A percentile compares a stretch with the other conserved stretches of the same genome.
These are phyloP conservation scores for Apiospora rasikravindrae DNA, from an alignment of 2,329 filamentous ascomycete species.

Conservation along the genomic window DNA sequence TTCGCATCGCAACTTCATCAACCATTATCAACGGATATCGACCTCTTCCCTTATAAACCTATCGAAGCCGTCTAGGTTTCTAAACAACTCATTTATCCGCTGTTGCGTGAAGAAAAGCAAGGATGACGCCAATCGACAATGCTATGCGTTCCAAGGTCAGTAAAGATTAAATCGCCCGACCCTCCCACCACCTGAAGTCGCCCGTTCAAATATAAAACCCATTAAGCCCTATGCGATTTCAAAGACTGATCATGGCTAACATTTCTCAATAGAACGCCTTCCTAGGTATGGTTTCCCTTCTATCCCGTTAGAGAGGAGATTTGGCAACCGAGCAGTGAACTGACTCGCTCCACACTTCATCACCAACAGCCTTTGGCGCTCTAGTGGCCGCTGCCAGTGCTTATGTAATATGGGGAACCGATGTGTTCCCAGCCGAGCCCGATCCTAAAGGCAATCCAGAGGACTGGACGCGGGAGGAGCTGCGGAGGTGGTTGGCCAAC, in stretches of 20 bases:
- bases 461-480: conserved; percentile 79
- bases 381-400: conserved; percentile 80
- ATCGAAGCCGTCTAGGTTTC: not conserved
- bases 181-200: too few relatives aligned
- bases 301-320: too few relatives aligned
- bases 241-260: conserved; percentile 23
- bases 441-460: conserved; percentile 79
- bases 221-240: not conserved
- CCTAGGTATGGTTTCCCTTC: conserved; percentile 56
- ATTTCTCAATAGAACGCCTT: conserved; percentile 64
- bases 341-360: conserved; percentile 33
- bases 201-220: not conserved
- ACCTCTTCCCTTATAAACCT: not conserved
- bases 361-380: conserved; percentile 72
- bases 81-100: not conserved
- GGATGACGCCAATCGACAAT: conserved; percentile 71
- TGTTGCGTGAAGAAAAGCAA: conserved; percentile 28
- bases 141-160: conserved; percentile 72
- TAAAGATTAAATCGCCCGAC: conserved; percentile 12
- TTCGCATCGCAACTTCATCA: conserved; percentile 12
- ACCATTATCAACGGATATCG: not conserved
- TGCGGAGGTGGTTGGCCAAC: conserved; percentile 78
- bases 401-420: conserved; percentile 85
- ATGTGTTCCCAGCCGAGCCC: conserved; percentile 75
- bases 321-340: not conserved